Percentiles rank a stretch among this genome's conserved stretches.
Evolutionary conservation across 371 early-diverging fungal genomes (phyloP).

Genomic region (Mucor circinelloides): DNA sequence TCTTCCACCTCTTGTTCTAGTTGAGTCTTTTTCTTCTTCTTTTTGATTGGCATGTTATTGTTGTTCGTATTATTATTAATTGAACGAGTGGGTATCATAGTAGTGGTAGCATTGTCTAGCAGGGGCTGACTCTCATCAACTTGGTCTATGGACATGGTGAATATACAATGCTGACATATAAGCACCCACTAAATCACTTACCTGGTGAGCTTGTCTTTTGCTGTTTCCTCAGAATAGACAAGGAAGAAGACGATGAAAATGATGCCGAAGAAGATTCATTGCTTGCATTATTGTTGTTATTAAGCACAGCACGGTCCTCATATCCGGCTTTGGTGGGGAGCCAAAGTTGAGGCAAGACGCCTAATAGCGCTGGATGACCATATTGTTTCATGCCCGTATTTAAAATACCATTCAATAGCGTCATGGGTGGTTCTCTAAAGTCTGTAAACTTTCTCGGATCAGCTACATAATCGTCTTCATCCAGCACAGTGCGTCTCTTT

Average conservation of each 20-base stretch:
- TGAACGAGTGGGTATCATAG: conserved; percentile 12
- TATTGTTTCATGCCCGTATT: conserved; percentile 78
- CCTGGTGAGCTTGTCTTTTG: conserved; percentile 1
- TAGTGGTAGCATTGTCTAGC: not conserved
- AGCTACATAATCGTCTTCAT: conserved; percentile 75
- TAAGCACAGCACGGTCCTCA: conserved; percentile 2
- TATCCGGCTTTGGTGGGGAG: conserved; percentile 54
- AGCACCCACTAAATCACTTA: not conserved
- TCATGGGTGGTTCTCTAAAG: conserved; percentile 77
- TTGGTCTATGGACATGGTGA: not conserved
- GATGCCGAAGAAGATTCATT: conserved; percentile 9
- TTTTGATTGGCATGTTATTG: conserved; percentile 10
- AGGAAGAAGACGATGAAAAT: not conserved
- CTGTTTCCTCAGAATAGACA: not conserved
- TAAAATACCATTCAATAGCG: conserved; percentile 68
- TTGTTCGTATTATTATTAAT: conserved; percentile 6
- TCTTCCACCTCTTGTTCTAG: conserved; percentile 17
- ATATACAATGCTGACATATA: not conserved
- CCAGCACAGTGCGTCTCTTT: conserved; percentile 50
- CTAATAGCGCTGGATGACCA: conserved; percentile 71
- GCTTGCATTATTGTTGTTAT: not conserved
- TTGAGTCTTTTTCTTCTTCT: conserved; percentile 8
- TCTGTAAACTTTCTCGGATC: conserved; percentile 61
- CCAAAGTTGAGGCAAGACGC: conserved; percentile 78
- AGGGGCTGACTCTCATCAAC: conserved; percentile 13